A percentile compares a stretch with the other conserved stretches of the same genome.
Evolutionary conservation across 2,329 filamentous ascomycete species (phyloP).

Genomic region (Bipolaris victoriae): DNA sequence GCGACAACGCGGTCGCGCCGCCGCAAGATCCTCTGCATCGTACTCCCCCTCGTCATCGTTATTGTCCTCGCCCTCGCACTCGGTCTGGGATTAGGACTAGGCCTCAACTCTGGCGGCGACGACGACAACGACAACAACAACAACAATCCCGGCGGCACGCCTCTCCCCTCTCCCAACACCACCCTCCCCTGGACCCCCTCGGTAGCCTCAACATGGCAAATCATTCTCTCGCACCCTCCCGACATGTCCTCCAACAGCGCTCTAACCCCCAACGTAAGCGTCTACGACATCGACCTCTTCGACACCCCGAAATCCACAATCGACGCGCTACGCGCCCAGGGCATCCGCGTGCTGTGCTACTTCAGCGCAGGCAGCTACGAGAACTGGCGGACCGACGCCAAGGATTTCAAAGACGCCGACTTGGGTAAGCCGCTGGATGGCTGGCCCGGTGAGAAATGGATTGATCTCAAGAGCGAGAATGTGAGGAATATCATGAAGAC

Average conservation of each 20-base stretch:
- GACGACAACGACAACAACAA: slow-evolving; percentile 31
- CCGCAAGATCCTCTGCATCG: slow-evolving; percentile 35
- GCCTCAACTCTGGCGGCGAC: slow-evolving; percentile 36
- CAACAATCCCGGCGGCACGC: slow-evolving; percentile 28
- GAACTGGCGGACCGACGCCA: slow-evolving; percentile 64
- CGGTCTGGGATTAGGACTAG: slow-evolving; percentile 63
- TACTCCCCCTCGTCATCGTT: slow-evolving; percentile 34
- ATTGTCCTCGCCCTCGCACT: slow-evolving; percentile 59
- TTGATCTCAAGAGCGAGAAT: slow-evolving; percentile 62
- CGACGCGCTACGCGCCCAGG: slow-evolving; percentile 55
- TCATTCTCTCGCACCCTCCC: slow-evolving; percentile 57
- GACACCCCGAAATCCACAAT: slow-evolving; percentile 58
- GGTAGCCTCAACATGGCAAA: slow-evolving; percentile 65
- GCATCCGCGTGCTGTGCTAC: slow-evolving; percentile 73
- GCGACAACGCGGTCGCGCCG: slow-evolving; percentile 27
- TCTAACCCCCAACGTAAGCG: slow-evolving; percentile 58
- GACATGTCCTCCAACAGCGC: slow-evolving; percentile 32
- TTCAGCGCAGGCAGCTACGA: slow-evolving; percentile 76
- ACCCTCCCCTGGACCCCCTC: slow-evolving; percentile 59
- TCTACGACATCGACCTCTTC: slow-evolving; percentile 69
- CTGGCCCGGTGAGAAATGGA: slow-evolving; percentile 72
- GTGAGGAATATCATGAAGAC: slow-evolving; percentile 70
- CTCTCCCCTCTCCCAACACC: slow-evolving; percentile 35
- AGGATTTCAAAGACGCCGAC: slow-evolving; percentile 61
- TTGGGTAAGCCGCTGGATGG: slow-evolving; percentile 65